Evolutionary conservation across 1,284 basidiomycete species (phyloP).

Genomic region (Sanghuangporus sanghuang): DNA sequence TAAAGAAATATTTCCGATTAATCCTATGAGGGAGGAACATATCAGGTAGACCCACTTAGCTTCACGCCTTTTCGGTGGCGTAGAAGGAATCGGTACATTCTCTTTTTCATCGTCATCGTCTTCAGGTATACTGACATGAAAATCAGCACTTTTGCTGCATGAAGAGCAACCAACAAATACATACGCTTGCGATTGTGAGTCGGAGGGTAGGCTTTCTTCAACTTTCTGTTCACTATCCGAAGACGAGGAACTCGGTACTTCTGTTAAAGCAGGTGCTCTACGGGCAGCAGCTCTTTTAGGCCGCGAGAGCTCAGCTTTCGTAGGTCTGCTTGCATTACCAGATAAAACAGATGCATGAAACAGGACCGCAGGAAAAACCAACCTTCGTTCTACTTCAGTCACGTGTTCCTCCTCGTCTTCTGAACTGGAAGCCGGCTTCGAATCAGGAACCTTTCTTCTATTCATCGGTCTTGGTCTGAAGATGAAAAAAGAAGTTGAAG

Average conservation of each 20-base stretch:
- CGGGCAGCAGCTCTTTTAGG: not conserved
- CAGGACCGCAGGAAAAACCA: not conserved
- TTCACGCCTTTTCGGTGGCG: conserved; percentile 3
- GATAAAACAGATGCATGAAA: not conserved
- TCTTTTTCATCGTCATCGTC: conserved; percentile 7
- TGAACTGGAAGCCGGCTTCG: not conserved
- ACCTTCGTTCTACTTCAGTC: not conserved
- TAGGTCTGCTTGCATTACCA: not conserved
- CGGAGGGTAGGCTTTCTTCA: not conserved
- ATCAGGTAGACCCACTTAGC: conserved; percentile 3
- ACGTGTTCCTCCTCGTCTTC: not conserved
- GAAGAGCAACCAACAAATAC: not conserved
- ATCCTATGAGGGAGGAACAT: not conserved
- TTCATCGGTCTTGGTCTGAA: not conserved
- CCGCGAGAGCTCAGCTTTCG: not conserved
- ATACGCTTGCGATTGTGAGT: conserved; percentile 1
- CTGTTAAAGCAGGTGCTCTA: not conserved
- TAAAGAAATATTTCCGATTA: not conserved
- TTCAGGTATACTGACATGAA: not conserved
- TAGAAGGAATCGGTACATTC: not conserved
- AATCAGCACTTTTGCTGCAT: not conserved
- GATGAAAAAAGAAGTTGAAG: not conserved
- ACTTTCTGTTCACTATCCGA: not conserved
- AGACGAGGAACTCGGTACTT: not conserved
- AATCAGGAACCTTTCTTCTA: not conserved